Conservation (phyloP, 768 basidiomycete species). For the Termitomyces sp. region DNA sequence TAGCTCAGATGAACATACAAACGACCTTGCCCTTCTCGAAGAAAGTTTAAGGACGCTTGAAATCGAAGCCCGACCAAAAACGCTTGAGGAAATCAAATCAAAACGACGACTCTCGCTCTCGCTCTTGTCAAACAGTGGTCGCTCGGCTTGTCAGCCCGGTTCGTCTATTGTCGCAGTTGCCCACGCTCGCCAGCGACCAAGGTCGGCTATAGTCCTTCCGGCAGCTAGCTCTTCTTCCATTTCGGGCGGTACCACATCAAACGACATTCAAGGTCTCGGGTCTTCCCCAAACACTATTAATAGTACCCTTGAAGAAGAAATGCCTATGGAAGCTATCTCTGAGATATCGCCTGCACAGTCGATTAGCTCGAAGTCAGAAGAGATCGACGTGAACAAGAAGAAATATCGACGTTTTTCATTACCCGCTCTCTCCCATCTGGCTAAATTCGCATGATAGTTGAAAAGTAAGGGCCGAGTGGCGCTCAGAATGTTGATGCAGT, state of each 20-base stretch:
- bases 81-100: slow-evolving; percentile 29
- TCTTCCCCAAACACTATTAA: background rate
- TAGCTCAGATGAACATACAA: background rate
- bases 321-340: background rate
- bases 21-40: background rate
- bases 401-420: slow-evolving; percentile 25
- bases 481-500: background rate
- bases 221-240: background rate
- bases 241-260: background rate
- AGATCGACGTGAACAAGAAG: slow-evolving; percentile 4
- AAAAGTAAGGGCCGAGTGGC: background rate
- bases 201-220: slow-evolving; percentile 4
- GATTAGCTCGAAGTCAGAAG: background rate
- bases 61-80: slow-evolving; percentile 20
- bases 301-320: background rate
- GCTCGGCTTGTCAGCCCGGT: slow-evolving; percentile 12
- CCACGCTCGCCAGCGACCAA: slow-evolving; percentile 3
- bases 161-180: slow-evolving; percentile 11
- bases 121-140: slow-evolving; percentile 15
- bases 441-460: slow-evolving; percentile 3
- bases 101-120: slow-evolving; percentile 32
- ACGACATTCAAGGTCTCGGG: background rate
- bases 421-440: slow-evolving; percentile 22
- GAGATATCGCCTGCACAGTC: background rate
- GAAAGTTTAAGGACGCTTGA: background rate